These are phyloP conservation scores for Tardiomyces digboiensis DNA, from an alignment of 1,139 yeast genomes.

Conservation along the genomic window DNA sequence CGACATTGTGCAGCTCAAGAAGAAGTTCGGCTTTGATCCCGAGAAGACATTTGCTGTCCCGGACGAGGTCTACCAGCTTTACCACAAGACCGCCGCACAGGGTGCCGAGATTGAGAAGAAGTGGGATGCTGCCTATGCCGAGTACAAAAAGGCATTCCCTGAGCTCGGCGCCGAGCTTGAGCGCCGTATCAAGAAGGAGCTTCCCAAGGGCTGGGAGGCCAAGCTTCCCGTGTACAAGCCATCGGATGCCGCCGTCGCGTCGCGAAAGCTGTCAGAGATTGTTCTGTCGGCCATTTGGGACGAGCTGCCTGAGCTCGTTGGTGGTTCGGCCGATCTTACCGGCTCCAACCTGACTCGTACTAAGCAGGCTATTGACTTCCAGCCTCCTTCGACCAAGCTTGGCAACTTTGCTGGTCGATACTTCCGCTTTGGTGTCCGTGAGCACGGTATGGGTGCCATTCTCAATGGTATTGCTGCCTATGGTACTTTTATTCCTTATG, in stretches of 20 bases:
- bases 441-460: conserved; percentile 99
- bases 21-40: conserved; percentile 84
- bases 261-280: conserved; percentile 91
- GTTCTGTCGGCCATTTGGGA: conserved; percentile 58
- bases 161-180: conserved; percentile 68
- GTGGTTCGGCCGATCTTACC: conserved; percentile 98
- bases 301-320: conserved; percentile 78
- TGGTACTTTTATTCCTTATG: conserved; percentile 91
- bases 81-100: conserved; percentile 45
- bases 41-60: conserved; percentile 73
- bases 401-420: conserved; percentile 93
- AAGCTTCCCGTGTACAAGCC: conserved; percentile 74
- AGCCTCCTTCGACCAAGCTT: conserved; percentile 70
- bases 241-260: conserved; percentile 74
- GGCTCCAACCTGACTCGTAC: conserved; percentile 97
- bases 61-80: conserved; percentile 69
- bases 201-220: conserved; percentile 81
- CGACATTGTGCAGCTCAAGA: conserved; percentile 83
- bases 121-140: conserved; percentile 60
- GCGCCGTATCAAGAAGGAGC: conserved; percentile 73
- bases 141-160: conserved; percentile 66
- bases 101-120: conserved; percentile 58
- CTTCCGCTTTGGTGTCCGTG: conserved; percentile 98
- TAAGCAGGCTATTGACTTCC: conserved; percentile 82
- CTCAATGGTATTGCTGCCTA: conserved; percentile 96